Evolutionary conservation across 805 yeast genomes (phyloP), one percentile per base, ranked within the genome.

Genomic region (Candida morakotiae): DNA sequence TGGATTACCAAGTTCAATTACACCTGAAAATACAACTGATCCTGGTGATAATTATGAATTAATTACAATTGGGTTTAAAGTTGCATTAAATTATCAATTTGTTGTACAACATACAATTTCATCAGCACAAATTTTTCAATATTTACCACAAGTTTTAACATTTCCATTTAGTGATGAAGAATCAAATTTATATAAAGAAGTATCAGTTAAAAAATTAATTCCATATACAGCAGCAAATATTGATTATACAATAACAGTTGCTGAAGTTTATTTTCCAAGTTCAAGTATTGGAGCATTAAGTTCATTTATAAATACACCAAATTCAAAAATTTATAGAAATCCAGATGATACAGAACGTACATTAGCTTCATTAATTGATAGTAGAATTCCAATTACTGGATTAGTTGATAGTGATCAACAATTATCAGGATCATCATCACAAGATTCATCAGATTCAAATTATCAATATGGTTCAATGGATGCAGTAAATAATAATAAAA

Each of bases 81-180:
- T 78, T 40, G 76, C 81, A 3, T 75, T 88, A 60, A 88, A 87
- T 60, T 91, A 89, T 61, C 86, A 87, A 34, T 87, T 84, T 56
- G 86, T 87, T 41, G 94, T 83, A 29, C 62, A 71, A 40, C 77
- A 81, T 56, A 73, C 91, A 1, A 61, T 82, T 35, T 72, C 93
- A 2, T 83, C 89, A 10, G 93, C 95, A 3, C 95, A 86, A 61
- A 82, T 87, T 34, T 83, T 87, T 62, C 78, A 83, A 52, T 88
- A 81, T 58, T 71, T 93, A 51, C 97, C 98, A n/a, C 60, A 60
- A 25, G 84, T 83, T 11, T 65, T 91, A 40, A 62, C 69, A 1
- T 73, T 61, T 51, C 89, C 95, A 39, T 81, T 87, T 48, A 55
- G 63, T 10, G 34, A 23, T 24, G 25, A 35, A 19, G 28, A 39